Evolutionary conservation across 768 basidiomycete genomes (phyloP), one percentile per base, ranked within the genome.

Genomic region (Suillus alpinus): DNA sequence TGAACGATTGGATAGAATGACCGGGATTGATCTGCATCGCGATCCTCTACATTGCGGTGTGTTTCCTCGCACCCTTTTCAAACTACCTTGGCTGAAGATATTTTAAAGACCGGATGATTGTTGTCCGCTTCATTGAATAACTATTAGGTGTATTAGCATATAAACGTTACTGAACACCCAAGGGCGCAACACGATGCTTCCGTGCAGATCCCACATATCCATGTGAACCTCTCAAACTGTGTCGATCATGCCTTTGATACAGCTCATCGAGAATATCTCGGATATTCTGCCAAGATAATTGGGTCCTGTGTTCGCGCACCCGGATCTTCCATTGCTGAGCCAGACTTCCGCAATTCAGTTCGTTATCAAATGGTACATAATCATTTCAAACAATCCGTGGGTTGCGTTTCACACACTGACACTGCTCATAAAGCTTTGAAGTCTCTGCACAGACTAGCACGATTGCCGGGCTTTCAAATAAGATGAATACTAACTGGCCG

Each of bases 1-100:
- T 74, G 40, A 62, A 63, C 52, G 60, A 57, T 58, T 68, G 69
- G 71, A 71, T 63, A 52, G 23, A 46, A 58, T 74, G 26, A 62
- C 12, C 14, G 23, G 8, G 52, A 53, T 37, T 4, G 4, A 29
- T 49, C 37, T 29, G 5, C 23, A 20, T 16, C 13, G 23, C 36
- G 51, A 23, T 23, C 51, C 2, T 9, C 23, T 37, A 18, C 23
- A 18, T 16, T 39, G 10, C 26, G 20, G 53, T 55, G 29, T 16
- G 37, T 37, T 18, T 39, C 10, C 23, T 39, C 10, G 18, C 18
- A 8, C 23, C 2, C 7, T 39, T 29, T 39, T 6, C 16, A 16
- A 16, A 12, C 26, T 7, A 39, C 37, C 12, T 10, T 44, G 0
- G 26, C 53, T 55, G 16, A 55, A 23, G 16, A 39, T 52, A 26